Evolutionary conservation across 1,284 basidiomycete genomes (phyloP).

Genomic region (Cystobasidium slooffiae): DNA sequence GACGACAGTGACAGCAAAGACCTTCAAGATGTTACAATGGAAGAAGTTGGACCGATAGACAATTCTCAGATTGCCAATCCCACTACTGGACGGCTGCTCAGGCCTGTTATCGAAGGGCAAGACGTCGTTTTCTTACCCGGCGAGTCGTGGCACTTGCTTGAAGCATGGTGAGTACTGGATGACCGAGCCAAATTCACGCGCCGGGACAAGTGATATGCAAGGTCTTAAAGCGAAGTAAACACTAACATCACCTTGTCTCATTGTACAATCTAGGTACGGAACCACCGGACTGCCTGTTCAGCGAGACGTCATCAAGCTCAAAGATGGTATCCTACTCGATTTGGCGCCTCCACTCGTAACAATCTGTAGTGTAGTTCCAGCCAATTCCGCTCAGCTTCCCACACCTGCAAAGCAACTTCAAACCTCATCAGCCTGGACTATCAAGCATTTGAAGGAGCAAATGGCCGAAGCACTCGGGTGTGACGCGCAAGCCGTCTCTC

Average conservation of each 20-base stretch:
- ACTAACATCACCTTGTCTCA: no score
- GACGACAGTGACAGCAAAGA: conserved; percentile 64
- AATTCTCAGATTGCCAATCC: conserved; percentile 68
- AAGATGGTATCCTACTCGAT: conserved; percentile 69
- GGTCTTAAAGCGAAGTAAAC: neutral
- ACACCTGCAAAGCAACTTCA: conserved; percentile 38
- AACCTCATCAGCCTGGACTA: conserved; percentile 50
- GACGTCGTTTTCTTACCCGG: conserved; percentile 79
- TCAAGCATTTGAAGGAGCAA: conserved; percentile 50
- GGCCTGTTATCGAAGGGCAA: conserved; percentile 66
- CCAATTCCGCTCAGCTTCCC: conserved; percentile 46
- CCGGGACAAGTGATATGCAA: neutral
- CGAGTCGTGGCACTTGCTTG: conserved; percentile 72
- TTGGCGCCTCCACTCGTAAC: conserved; percentile 74
- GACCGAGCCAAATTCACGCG: conserved; percentile 68
- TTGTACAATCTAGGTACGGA: conserved; percentile 18
- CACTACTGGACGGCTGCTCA: conserved; percentile 50
- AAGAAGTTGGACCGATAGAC: conserved; percentile 72
- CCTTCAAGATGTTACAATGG: conserved; percentile 35
- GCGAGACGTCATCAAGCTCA: conserved; percentile 60
- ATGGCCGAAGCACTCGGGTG: conserved; percentile 48
- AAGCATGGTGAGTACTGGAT: conserved; percentile 64
- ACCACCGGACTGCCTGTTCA: conserved; percentile 37
- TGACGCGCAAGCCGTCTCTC: conserved; percentile 26
- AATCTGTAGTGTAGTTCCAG: conserved; percentile 61